Base-by-base conservation (phyloP, 2,329 filamentous ascomycete genomes). In the Monilinia laxa region DNA sequence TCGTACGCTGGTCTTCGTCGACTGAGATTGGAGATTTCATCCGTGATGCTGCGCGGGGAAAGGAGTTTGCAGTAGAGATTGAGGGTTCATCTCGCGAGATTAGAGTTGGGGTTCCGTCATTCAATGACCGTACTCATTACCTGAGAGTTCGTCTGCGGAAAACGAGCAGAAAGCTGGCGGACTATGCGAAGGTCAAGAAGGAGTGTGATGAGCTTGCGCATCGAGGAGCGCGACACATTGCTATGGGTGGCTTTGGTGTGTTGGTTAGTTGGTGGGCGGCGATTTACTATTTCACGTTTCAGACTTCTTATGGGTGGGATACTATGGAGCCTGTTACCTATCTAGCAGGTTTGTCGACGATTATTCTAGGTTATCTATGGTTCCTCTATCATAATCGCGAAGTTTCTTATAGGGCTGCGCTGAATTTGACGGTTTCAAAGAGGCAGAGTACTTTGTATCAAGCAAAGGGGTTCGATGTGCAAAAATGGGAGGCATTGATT, bases 11-110 rank as follows among this genome's bases (percentile, higher is more conserved):
- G 93, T 93, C 90, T 55, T 87, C 88, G 53, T 91, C 89, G 40
- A 97, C 93, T 0, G 93, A 97, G 76, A 90, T 97, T 42, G 93
- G 93, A 12, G 93, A 97, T 79, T 97, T 97, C 75, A 95, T 97
- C 71, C 87, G 92, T 11, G 93, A 97, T 75, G 93, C 93, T 0
- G 91, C 93, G 0, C 83, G 91, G 3, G 91, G 91, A 0, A 87
- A 91, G 65, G 92, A 96, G 75, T 97, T 97, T 75, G 87, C 90
- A 3, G 87, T 97, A 54, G 86, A 90, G 64, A 91, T 97, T 66
- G 90, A 96, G 75, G 91, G 91, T 0, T 82, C 83, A 0, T 80
- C 83, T 0, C 77, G 82, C 1, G 87, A 92, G 72, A 89, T 97
- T 71, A 85, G 87, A 20, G 89, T 97, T 9, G 88, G 87, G 0